Evolutionary conservation across 306 rosid species (phyloP), one percentile per base, ranked within the genome.

Genomic region (Trichosanthes cucumerina): DNA sequence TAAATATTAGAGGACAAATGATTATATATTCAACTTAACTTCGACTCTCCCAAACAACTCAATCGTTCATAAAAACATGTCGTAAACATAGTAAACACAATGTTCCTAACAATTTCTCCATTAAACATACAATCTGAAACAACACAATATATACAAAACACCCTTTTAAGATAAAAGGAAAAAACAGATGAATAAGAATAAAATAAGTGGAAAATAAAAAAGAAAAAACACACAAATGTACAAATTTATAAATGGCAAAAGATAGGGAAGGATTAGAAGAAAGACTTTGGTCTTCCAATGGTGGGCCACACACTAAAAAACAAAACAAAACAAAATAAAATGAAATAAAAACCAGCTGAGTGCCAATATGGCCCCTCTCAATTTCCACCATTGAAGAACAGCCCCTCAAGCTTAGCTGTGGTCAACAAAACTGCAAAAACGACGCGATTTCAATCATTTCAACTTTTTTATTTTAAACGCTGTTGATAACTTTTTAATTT

Each of bases 361-460:
- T n/a, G 73, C 73, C 52, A 41, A 28, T 34, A 65, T 69, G 75
- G 73, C n/a, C 75, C 75, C 53, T 44, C 38, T 43, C 75, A 21
- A 43, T 71, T 46, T 12, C 56, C 76, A 71, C 76, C 77, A 46
- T 71, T 26, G n/a, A 62, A 62, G 69, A 23, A 57, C 14, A 57
- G 64, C 64, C 16, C 41, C 16, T 28, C 10, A 18, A 53, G 58
- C 58, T 50, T 39, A 72, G 23, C 76, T 46, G 38, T 71, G 39
- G 76, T 71, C 58, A 71, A 71, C 58, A 46, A 44, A 24, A 46
- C 76, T 13, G 57, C 57, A 12, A 71, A 63, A 71, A 71, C 54
- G 39, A 71, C 54, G 21, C 76, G 57, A 68, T 41, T 69, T 43
- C 14, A 72, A 72, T 72, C 77, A 71, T 71, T 71, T 71, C 77